Base-by-base conservation (phyloP, 2,329 filamentous ascomycete species). In the Colletotrichum sublineola region DNA sequence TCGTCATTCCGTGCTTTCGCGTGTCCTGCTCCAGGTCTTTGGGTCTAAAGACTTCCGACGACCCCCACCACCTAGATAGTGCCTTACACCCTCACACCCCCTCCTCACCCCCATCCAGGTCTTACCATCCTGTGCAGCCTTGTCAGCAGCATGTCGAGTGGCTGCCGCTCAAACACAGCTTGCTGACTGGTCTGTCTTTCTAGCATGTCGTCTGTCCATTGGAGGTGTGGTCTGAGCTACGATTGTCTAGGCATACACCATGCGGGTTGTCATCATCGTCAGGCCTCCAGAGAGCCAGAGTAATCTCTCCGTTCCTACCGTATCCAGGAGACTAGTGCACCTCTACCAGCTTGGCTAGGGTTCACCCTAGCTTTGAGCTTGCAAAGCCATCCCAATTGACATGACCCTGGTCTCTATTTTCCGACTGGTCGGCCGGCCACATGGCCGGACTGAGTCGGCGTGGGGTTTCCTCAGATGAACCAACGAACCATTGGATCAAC, bases 361-460 rank as follows among this genome's bases (percentile, higher is more conserved):
- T 73, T 33, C 18, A 29, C 61, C 67, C 60, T 69, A 73, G 70
- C 58, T 70, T 69, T 64, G 69, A 64, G 65, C 66, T 72, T 68
- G 66, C 66, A 55, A 73, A 33, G 60, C 67, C 70, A 64, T 73
- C 70, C 60, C 55, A 70, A 65, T 48, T 65, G 60, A 40, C 55
- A 70, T 60, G 46, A 64, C 24, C 66, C 66, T 14, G n/a, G 66
- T 33, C 42, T 11, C 11, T 67, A 57, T 65, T 74, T 61, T 52
- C 73, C 70, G 70, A 73, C 73, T 74, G 61, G 73, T 33, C 57
- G 48, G 60, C 15, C 38, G 64, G 24, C 53, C 31, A 64, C 55
- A 68, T 65, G 53, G 68, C 40, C 50, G 36, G 63, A 58, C 66
- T 61, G 36, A 69, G 53, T n/a, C 33, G 24, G 15, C 61, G 46